Conservation (phyloP, 2,329 filamentous ascomycete genomes). For the Cladosporium sp. region DNA sequence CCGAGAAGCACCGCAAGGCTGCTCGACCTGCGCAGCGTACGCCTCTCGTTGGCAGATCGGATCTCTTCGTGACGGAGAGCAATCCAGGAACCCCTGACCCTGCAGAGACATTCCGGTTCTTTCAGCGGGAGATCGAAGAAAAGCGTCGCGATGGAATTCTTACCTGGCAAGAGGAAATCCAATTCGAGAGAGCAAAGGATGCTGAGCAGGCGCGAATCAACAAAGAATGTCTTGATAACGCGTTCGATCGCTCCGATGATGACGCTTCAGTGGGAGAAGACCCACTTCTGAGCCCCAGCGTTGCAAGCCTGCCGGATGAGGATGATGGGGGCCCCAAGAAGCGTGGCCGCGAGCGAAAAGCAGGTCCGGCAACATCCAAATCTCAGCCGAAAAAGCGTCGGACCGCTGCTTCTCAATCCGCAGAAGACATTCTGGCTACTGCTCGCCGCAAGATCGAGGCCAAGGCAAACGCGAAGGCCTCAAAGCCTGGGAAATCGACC, state of each 20-base stretch:
- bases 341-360: neutral
- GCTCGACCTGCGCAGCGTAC: neutral
- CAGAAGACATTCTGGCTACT: neutral
- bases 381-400: neutral
- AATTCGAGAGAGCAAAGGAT: conserved; percentile 25
- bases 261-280: neutral
- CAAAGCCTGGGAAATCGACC: too few relatives aligned
- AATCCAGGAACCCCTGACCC: conserved; percentile 1
- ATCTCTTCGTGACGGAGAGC: neutral
- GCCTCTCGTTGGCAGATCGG: neutral
- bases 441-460: neutral
- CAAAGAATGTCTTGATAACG: neutral
- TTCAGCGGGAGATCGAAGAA: neutral
- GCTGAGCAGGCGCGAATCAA: conserved; percentile 21
- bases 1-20: neutral
- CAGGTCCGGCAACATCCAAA: neutral
- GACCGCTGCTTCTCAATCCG: neutral
- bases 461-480: too few relatives aligned
- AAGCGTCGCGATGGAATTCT: conserved; percentile 23
- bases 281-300: neutral
- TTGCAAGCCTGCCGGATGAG: neutral
- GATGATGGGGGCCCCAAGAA: neutral
- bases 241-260: neutral
- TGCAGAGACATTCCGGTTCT: neutral
- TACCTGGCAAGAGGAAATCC: conserved; percentile 26